Evolutionary conservation across 1,284 basidiomycete species (phyloP), one percentile per base, ranked within the genome.

Genomic region (Violaceomyces palustris): DNA sequence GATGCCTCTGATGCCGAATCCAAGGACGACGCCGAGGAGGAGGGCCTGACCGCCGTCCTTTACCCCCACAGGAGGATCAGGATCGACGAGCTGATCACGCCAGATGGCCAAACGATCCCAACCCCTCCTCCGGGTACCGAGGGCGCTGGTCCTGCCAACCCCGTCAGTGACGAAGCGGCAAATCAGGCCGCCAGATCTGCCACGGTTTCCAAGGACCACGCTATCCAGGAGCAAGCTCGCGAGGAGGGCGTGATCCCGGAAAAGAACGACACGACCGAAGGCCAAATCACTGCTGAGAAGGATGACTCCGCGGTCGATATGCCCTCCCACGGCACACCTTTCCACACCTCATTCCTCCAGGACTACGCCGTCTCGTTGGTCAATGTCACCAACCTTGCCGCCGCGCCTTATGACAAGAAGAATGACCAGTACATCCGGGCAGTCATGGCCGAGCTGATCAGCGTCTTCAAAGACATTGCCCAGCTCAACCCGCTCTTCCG

Each of bases 401-500:
- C 82, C 34, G 47, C 86, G 52, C 83, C 89, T 0, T 93, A 87
- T 78, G 85, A 88, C 78, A 90, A 91, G 75, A 64, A 63, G 40
- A 87, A 93, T 38, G 62, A 61, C 40, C 59, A 63, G 39, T 86
- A 94, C 73, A 86, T 93, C 53, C 86, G 90, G 25, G 93, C 93
- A 3, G 87, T 96, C 77, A 93, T 92, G 84, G 85, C 86, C 41
- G 93, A 97, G 76, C 88, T 98, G 52, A 88, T 98, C 56, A 87
- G 87, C 35, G 90, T 96, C 25, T 97, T 98, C 82, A 98, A 97
- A 79, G 92, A 97, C 74, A 96, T 98, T 56, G 92, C 93, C 0
- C 88, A 93, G 73, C 80, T 97, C 41, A 96, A 94, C 76, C 91
- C 92, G 1, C 83, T 97, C 53, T 97, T 98, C 84, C 86, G 93